phyloP scores from a whole-genome alignment of 768 basidiomycete species.

The Daedalea quercina region DNA sequence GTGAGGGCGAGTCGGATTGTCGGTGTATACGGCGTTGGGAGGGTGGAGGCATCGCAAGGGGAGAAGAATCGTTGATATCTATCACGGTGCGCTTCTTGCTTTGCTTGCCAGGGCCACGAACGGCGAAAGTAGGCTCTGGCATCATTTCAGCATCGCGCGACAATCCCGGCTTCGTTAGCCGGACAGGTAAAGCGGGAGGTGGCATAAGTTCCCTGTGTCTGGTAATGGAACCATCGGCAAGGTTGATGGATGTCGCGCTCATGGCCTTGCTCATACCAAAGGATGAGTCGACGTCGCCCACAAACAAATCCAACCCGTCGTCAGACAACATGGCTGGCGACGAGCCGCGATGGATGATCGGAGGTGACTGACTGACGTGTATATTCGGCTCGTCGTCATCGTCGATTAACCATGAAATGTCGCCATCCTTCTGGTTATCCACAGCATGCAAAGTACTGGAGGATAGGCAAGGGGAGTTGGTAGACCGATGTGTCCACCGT shows the following conservation, averaged over 20 bases:
- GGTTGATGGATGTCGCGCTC: neutral
- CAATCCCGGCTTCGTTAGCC: constrained; percentile 11
- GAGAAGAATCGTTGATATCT: constrained; percentile 19
- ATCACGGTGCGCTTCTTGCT: constrained; percentile 19
- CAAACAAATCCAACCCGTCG: constrained; percentile 7
- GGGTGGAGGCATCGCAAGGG: constrained; percentile 27
- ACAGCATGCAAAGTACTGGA: constrained; percentile 9
- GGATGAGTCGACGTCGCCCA: neutral
- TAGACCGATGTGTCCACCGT: neutral
- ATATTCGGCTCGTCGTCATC: constrained; percentile 41
- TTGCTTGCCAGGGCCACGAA: constrained; percentile 32
- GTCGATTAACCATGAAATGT: constrained; percentile 61
- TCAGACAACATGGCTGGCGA: neutral
- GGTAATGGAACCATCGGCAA: neutral
- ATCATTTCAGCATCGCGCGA: constrained; percentile 13
- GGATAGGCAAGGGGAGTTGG: neutral
- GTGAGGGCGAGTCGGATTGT: constrained; percentile 5
- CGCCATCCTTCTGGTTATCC: neutral
- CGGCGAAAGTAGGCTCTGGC: constrained; percentile 38
- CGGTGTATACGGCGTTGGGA: constrained; percentile 23
- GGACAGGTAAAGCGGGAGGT: constrained; percentile 31
- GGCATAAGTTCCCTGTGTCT: constrained; percentile 18
- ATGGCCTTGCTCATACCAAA: neutral
- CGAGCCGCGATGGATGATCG: constrained; percentile 11
- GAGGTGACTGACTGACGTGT: constrained; percentile 48